Evolutionary conservation across 805 yeast species (phyloP).

Genomic region (Torulaspora maleeae): DNA sequence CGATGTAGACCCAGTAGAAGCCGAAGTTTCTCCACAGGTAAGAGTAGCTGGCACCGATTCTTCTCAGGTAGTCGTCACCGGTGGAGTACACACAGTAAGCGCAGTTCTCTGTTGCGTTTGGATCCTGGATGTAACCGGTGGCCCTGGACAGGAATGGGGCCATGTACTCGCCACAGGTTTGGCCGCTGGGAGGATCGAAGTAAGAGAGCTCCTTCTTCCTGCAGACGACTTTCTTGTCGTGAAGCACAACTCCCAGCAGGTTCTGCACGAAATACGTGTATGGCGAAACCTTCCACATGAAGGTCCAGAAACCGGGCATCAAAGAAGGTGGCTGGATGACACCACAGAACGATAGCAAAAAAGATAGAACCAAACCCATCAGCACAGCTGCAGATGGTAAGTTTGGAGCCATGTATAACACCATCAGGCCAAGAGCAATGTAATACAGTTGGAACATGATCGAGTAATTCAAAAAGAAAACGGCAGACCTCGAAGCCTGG

Average conservation of each 20-base stretch:
- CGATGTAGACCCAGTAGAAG: slow-evolving; percentile 51
- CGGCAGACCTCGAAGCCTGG: slow-evolving; percentile 44
- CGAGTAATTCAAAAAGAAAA: slow-evolving; percentile 43
- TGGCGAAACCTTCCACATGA: slow-evolving; percentile 73
- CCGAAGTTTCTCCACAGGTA: slow-evolving; percentile 67
- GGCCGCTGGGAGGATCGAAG: slow-evolving; percentile 52
- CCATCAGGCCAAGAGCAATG: slow-evolving; percentile 48
- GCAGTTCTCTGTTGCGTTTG: slow-evolving; percentile 46
- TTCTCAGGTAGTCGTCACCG: slow-evolving; percentile 46
- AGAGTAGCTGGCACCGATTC: slow-evolving; percentile 42
- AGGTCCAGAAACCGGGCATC: slow-evolving; percentile 82
- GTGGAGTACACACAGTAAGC: slow-evolving; percentile 45
- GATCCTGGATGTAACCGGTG: slow-evolving; percentile 56
- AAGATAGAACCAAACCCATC: slow-evolving; percentile 50
- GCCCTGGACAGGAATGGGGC: slow-evolving; percentile 38
- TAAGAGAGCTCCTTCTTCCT: slow-evolving; percentile 44
- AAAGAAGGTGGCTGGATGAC: slow-evolving; percentile 51
- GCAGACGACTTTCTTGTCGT: slow-evolving; percentile 51
- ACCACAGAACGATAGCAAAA: slow-evolving; percentile 64
- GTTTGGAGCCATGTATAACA: slow-evolving; percentile 56
- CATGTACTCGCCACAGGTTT: slow-evolving; percentile 59
- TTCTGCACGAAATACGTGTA: slow-evolving; percentile 65
- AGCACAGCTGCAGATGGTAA: slow-evolving; percentile 63
- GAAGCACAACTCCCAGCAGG: slow-evolving; percentile 46
- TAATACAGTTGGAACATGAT: slow-evolving; percentile 45